phyloP scores from a whole-genome alignment of 345 rosid species.

The Dipteronia sinensis region DNA sequence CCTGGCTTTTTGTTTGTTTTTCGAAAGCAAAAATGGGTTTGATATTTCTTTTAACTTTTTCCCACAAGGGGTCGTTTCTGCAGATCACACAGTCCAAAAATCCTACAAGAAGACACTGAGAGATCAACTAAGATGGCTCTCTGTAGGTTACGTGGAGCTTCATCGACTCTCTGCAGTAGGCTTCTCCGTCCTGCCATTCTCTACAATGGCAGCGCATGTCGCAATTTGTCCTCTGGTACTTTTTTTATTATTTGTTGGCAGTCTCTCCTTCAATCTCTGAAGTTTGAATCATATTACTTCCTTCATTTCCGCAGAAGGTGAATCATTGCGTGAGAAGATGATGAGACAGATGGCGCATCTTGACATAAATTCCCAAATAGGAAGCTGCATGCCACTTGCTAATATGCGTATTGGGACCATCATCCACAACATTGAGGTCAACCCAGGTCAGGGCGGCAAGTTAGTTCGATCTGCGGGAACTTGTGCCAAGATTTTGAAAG shows the following conservation, averaged over 20 bases:
- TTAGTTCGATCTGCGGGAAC: conserved; percentile 88
- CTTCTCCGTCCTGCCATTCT: conserved; percentile 2
- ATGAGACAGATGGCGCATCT: conserved; percentile 63
- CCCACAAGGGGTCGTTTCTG: not conserved
- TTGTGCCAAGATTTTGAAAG: conserved; percentile 79
- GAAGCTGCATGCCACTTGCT: conserved; percentile 83
- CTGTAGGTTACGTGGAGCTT: conserved; percentile 16
- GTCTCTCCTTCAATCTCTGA: not conserved
- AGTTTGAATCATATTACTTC: conserved; percentile 4
- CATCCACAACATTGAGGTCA: conserved; percentile 88
- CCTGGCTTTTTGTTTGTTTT: not conserved
- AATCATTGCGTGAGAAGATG: conserved; percentile 53
- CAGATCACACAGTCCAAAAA: too few relatives aligned
- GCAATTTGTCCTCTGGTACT: conserved; percentile 15
- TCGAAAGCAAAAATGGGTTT: not conserved
- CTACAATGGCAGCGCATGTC: not conserved
- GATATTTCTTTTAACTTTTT: not conserved
- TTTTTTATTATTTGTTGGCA: not conserved
- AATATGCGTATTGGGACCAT: conserved; percentile 88
- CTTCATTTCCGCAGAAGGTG: conserved; percentile 23
- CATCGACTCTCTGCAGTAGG: conserved; percentile 1
- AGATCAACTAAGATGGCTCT: conserved; percentile 4
- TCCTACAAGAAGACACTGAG: too few relatives aligned
- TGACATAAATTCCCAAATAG: conserved; percentile 80
- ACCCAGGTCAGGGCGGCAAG: conserved; percentile 86